These are phyloP conservation scores for Crotalaria pallida DNA, from an alignment of 306 rosid genomes.

Conservation along the genomic window DNA sequence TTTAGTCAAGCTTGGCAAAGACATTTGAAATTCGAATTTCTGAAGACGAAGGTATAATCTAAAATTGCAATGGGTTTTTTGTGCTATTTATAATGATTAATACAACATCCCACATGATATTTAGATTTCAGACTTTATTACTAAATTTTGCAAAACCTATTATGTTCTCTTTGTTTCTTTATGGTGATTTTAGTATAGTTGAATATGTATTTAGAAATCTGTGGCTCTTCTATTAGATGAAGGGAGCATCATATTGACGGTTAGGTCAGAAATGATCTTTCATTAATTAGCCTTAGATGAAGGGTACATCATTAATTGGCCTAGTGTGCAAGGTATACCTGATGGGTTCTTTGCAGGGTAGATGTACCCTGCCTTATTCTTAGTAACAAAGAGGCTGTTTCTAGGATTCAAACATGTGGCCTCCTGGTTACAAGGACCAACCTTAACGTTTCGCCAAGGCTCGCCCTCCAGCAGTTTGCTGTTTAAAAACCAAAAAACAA, in stretches of 20 bases:
- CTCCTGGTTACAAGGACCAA: no score
- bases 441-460: no score
- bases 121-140: background rate
- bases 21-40: conserved; percentile 31
- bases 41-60: conserved; percentile 47
- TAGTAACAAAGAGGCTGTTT: no score
- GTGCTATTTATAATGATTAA: background rate
- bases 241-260: no score
- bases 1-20: conserved; percentile 8
- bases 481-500: background rate
- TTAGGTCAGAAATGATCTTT: no score
- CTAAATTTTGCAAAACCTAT: background rate
- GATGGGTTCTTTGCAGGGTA: no score
- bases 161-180: background rate
- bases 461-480: background rate
- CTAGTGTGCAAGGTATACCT: no score
- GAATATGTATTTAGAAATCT: background rate
- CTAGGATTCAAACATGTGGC: no score
- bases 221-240: background rate
- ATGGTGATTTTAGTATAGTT: background rate
- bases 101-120: background rate
- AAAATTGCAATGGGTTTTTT: background rate
- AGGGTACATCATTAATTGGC: no score
- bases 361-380: no score
- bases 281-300: no score